Conservation (phyloP, 2,329 filamentous ascomycete genomes). For the Paraphaeosphaeria sporulosa region DNA sequence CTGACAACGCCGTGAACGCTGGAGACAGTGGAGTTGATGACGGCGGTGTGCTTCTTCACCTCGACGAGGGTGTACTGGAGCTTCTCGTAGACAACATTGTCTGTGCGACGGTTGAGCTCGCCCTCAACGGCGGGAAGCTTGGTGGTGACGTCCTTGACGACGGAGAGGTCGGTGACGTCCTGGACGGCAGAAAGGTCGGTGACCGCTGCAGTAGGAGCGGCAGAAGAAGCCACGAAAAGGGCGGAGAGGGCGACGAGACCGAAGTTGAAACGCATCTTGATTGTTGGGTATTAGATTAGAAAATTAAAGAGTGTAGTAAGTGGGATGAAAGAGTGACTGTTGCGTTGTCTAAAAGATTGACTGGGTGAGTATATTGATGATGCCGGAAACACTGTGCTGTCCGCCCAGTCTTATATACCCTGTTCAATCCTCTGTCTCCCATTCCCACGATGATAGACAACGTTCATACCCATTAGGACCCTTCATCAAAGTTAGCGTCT, state of each 20-base stretch:
- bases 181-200: neutral
- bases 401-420: neutral
- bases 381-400: neutral
- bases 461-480: neutral
- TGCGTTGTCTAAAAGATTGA: neutral
- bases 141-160: neutral
- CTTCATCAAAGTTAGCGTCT: conserved; percentile 8
- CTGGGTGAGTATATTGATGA: conserved; percentile 6
- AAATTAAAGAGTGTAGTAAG: conserved; percentile 10
- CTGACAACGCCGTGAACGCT: neutral
- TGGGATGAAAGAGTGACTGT: neutral
- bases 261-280: conserved; percentile 18
- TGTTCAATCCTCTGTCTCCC: neutral
- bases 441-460: neutral
- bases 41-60: conserved; percentile 17
- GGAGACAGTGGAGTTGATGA: conserved; percentile 16
- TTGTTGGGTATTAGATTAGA: conserved; percentile 6
- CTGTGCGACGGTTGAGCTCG: conserved; percentile 8
- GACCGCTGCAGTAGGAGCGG: conserved; percentile 8
- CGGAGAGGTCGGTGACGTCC: neutral
- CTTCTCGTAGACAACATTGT: conserved; percentile 4
- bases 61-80: conserved; percentile 4
- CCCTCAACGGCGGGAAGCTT: neutral
- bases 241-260: conserved; percentile 9
- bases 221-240: conserved; percentile 13